phyloP scores from a whole-genome alignment of 306 rosid species.

The Begonia peltatifolia region DNA sequence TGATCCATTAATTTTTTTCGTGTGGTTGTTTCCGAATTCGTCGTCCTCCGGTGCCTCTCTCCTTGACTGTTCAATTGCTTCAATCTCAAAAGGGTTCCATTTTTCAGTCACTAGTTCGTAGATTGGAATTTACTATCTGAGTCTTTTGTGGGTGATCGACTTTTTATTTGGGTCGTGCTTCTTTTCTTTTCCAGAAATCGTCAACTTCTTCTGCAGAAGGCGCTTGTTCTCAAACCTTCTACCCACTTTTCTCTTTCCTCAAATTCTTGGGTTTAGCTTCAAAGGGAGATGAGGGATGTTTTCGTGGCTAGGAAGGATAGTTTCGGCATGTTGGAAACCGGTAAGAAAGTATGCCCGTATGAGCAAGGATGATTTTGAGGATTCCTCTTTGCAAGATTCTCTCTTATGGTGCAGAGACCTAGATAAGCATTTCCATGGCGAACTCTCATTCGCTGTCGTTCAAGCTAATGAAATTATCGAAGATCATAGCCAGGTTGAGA shows the following conservation, averaged over 20 bases:
- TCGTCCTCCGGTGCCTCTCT: too few species aligned
- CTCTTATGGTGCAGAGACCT: constrained; percentile 58
- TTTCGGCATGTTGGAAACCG: constrained; percentile 78
- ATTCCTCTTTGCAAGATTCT: constrained; percentile 33
- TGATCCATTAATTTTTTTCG: too few species aligned
- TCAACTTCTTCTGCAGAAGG: too few species aligned
- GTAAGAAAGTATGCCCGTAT: constrained; percentile 70
- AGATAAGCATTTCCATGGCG: constrained; percentile 57
- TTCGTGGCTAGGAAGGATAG: constrained; percentile 88
- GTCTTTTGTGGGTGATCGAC: too few species aligned
- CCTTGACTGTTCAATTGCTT: too few species aligned
- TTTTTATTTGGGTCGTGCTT: too few species aligned
- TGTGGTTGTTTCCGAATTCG: too few species aligned
- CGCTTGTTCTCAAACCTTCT: too few species aligned
- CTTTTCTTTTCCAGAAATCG: too few species aligned
- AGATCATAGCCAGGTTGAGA: constrained; percentile 84
- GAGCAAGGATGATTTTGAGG: constrained; percentile 57
- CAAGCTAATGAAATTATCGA: constrained; percentile 67
- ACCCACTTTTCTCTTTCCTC: background rate
- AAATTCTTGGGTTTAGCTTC: constrained; percentile 14
- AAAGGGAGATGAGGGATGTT: constrained; percentile 96
- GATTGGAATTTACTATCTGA: too few species aligned
- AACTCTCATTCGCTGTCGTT: constrained; percentile 67
- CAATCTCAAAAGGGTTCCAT: too few species aligned
- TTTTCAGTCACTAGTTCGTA: too few species aligned